phyloP scores from a whole-genome alignment of 148 eudicot genomes.

The Pouteria glomerata region DNA sequence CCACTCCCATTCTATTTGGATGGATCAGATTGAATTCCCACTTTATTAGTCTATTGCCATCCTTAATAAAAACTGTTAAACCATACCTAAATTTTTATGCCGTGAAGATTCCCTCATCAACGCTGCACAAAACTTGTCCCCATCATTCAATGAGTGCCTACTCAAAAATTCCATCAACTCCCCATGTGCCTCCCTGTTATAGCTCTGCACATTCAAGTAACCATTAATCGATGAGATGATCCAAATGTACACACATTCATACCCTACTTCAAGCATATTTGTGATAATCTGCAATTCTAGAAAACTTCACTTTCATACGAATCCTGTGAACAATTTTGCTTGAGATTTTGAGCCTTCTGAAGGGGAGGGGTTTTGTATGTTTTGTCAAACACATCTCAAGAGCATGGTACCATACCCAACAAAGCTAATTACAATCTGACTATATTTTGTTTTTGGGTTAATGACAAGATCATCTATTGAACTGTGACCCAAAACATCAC shows the following conservation, averaged over 20 bases:
- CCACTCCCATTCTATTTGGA: too few species aligned
- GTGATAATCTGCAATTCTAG: neutral
- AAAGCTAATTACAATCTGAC: too few species aligned
- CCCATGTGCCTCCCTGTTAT: slow-evolving; percentile 68
- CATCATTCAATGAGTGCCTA: slow-evolving; percentile 53
- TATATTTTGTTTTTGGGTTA: too few species aligned
- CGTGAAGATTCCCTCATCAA: slow-evolving; percentile 74
- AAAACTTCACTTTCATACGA: neutral
- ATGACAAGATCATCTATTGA: too few species aligned
- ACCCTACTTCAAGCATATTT: neutral
- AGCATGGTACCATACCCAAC: too few species aligned
- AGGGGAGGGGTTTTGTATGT: too few species aligned
- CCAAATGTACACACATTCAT: neutral
- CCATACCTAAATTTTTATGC: slow-evolving; percentile 70
- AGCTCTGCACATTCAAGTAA: slow-evolving; percentile 70
- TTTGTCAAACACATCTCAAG: too few species aligned
- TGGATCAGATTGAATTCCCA: too few species aligned
- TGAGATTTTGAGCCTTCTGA: too few species aligned
- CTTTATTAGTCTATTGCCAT: too few species aligned
- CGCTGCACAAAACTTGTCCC: slow-evolving; percentile 73
- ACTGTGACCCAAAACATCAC: too few species aligned
- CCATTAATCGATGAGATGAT: slow-evolving; percentile 8
- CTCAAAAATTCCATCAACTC: slow-evolving; percentile 77
- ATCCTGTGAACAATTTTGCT: too few species aligned
- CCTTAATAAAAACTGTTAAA: neutral